Evolutionary conservation across 176 grass and related monocot genomes (phyloP).

Genomic region (Oryza punctata): DNA sequence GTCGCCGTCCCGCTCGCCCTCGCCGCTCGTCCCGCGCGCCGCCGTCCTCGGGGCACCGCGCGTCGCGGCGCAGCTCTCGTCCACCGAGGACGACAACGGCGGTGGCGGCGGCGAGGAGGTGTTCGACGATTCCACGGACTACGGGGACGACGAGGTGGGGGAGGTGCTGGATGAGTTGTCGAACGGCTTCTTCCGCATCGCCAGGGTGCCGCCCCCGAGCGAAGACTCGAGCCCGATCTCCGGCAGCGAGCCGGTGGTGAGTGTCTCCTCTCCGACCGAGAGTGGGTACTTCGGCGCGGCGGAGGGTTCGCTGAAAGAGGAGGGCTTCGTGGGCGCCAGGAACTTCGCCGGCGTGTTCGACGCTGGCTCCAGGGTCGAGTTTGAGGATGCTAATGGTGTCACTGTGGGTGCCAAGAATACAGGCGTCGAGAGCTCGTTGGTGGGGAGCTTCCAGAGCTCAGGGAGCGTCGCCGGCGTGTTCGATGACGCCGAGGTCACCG

Average conservation of each 20-base stretch:
- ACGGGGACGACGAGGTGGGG: conserved; percentile 29
- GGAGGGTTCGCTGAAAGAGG: conserved; percentile 14
- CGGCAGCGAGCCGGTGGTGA: neutral
- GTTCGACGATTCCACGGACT: conserved; percentile 35
- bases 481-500: neutral
- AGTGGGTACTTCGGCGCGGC: conserved; percentile 5
- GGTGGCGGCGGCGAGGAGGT: conserved; percentile 22
- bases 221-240: neutral
- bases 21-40: neutral
- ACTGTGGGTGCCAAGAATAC: neutral
- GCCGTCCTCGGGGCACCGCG: conserved; percentile 37
- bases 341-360: conserved; percentile 16
- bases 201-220: conserved; percentile 29
- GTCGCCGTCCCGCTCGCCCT: conserved; percentile 40
- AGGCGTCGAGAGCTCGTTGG: conserved; percentile 8
- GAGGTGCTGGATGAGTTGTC: conserved; percentile 40
- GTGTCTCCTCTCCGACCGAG: neutral
- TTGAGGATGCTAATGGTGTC: conserved; percentile 16
- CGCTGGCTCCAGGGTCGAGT: neutral
- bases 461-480: conserved; percentile 9
- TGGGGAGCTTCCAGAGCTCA: conserved; percentile 38
- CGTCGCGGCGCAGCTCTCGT: conserved; percentile 48
- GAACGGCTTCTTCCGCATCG: conserved; percentile 49
- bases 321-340: conserved; percentile 3
- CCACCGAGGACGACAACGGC: conserved; percentile 22